Conservation (phyloP, 2,329 filamentous ascomycete genomes). For the Aspergillus pseudoglaucus region DNA sequence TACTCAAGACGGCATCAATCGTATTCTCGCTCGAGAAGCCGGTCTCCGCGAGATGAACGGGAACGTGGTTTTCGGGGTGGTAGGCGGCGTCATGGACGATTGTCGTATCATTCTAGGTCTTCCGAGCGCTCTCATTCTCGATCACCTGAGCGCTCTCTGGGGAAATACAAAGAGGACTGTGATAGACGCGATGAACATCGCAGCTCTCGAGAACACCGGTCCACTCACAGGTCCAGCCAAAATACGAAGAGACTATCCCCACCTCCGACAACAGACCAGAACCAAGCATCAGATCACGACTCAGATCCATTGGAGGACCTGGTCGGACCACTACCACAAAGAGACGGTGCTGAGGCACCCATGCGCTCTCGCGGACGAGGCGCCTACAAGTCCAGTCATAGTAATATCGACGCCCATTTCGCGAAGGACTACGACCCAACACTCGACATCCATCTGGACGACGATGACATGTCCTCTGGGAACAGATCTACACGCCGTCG, state of each 20-base stretch:
- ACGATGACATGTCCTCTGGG: conserved; percentile 54
- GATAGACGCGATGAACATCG: background rate
- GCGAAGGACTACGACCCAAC: conserved; percentile 57
- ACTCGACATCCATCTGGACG: conserved; percentile 33
- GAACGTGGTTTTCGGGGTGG: conserved; percentile 7
- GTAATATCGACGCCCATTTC: conserved; percentile 76
- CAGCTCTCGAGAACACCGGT: conserved; percentile 3
- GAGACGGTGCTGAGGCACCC: conserved; percentile 32
- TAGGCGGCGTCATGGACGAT: conserved; percentile 8
- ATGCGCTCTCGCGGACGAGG: conserved; percentile 65
- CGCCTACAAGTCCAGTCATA: conserved; percentile 49
- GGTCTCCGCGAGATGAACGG: conserved; percentile 11
- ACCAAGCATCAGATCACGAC: conserved; percentile 20
- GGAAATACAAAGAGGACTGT: conserved; percentile 9
- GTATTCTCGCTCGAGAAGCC: conserved; percentile 17
- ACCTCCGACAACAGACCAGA: background rate
- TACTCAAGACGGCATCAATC: conserved; percentile 10
- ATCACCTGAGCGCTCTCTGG: conserved; percentile 12
- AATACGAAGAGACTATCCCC: conserved; percentile 1
- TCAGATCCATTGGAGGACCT: conserved; percentile 71
- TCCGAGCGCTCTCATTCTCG: conserved; percentile 14
- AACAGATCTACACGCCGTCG: conserved; percentile 41
- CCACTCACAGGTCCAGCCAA: conserved; percentile 1
- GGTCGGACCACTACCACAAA: conserved; percentile 63
- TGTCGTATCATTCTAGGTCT: conserved; percentile 10